Percentiles rank a stretch among this genome's conserved stretches.
Conservation (phyloP, 768 basidiomycete genomes). For the Kockovaella imperatae region DNA sequence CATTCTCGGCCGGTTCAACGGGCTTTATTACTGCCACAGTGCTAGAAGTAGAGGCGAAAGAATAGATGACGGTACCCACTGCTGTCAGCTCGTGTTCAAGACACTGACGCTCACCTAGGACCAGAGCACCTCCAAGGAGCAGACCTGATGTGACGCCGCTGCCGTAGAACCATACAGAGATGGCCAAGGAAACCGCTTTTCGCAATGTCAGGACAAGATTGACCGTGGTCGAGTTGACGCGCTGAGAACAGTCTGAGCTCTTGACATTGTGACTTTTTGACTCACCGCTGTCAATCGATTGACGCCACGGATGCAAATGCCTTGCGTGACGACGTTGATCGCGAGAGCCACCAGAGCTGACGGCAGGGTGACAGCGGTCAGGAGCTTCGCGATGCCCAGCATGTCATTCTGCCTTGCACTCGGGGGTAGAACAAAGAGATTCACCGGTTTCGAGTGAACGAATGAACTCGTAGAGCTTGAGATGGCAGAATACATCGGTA, state of each 20-base stretch:
- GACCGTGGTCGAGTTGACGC: slow-evolving; percentile 70
- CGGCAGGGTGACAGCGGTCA: too few relatives aligned
- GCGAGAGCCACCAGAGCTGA: slow-evolving; percentile 56
- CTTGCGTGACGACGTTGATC: slow-evolving; percentile 63
- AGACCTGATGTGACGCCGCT: slow-evolving; percentile 63
- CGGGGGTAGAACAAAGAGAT: slow-evolving; percentile 23
- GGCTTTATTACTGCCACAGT: too few relatives aligned
- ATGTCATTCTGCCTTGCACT: too few relatives aligned
- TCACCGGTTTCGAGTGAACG: slow-evolving; percentile 48
- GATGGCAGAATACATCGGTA: slow-evolving; percentile 54
- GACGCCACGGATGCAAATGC: slow-evolving; percentile 74
- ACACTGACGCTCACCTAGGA: slow-evolving; percentile 49
- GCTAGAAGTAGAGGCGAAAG: too few relatives aligned
- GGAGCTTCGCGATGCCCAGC: too few relatives aligned
- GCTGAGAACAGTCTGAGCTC: slow-evolving; percentile 44
- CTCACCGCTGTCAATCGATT: slow-evolving; percentile 71
- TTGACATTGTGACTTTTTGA: background rate
- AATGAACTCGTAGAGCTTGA: slow-evolving; percentile 55
- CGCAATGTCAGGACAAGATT: slow-evolving; percentile 71
- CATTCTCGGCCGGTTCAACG: too few relatives aligned
- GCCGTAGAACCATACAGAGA: slow-evolving; percentile 79
- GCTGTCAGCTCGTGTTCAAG: background rate
- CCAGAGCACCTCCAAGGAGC: slow-evolving; percentile 62
- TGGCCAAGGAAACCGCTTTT: slow-evolving; percentile 69
- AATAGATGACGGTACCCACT: background rate